Evolutionary conservation across 1,284 basidiomycete species (phyloP), one percentile per base, ranked within the genome.

Genomic region (Trametes hirsuta): DNA sequence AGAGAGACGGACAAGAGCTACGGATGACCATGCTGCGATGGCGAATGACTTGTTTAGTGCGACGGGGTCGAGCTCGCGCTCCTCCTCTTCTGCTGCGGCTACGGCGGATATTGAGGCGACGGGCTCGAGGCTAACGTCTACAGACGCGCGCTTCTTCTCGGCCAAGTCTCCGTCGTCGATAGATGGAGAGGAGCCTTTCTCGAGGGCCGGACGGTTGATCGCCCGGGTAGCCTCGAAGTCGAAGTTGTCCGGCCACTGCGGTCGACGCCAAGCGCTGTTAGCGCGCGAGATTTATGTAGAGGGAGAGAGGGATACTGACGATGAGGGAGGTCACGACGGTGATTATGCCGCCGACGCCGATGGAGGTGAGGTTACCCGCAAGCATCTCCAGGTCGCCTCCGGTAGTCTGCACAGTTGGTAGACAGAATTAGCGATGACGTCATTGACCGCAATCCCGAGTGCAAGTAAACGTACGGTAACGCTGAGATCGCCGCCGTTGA

Each of bases 281-380:
- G 11, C 3, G 34, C 21, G 22, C 11, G 12, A 24, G 35, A 47
- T 8, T 2, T 21, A 48, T 39, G 14, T 36, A 50, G 5, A 11
- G 10, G 9, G 50, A 0, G 35, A 42, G 8, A 37, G 35, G 35
- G 37, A 11, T 9, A 42, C 84, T 62, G 67, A 87, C 86, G 47
- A 92, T 75, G 46, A 85, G 73, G 0, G 91, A 92, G 44, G 82
- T 78, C 0, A 76, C 78, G 30, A 87, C 77, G 0, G 92, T 84
- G 66, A 97, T 79, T 59, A 97, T 87, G 1, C 83, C 91, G 6
- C 94, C 92, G 22, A 93, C 81, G 21, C 87, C 87, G 66, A 98
- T 93, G 0, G 94, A 88, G 1, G 92, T 90, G 12, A 97, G 77
- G 75, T 97, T 96, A 5, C 95, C 94, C 0, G 94, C 88, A 15